Evolutionary conservation across 1,284 basidiomycete species (phyloP).

Genomic region (Ceratobasidium sp.): DNA sequence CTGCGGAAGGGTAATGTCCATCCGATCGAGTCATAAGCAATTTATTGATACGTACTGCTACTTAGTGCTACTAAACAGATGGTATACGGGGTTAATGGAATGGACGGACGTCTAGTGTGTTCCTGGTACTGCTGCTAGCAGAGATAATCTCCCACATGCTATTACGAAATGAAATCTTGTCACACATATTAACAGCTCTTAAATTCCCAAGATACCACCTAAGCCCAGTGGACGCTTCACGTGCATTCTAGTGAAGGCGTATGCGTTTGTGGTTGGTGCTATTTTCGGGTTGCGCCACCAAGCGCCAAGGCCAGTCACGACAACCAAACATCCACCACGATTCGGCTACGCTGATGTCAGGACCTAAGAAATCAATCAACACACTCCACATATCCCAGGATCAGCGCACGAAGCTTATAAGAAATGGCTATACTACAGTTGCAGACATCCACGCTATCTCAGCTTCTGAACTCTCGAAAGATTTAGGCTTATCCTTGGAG

Average conservation of each 20-base stretch:
- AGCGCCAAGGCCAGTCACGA: background rate
- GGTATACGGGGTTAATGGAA: too few relatives aligned
- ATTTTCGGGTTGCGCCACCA: background rate
- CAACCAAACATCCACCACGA: background rate
- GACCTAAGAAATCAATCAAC: constrained; percentile 8
- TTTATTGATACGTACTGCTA: too few relatives aligned
- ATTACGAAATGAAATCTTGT: too few relatives aligned
- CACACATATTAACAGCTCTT: too few relatives aligned
- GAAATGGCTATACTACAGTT: constrained; percentile 31
- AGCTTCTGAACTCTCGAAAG: constrained; percentile 20
- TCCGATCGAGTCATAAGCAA: too few relatives aligned
- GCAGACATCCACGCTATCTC: constrained; percentile 34
- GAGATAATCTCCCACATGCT: too few relatives aligned
- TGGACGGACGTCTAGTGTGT: too few relatives aligned
- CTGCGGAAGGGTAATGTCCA: constrained; percentile 16
- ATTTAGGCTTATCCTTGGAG: constrained; percentile 26
- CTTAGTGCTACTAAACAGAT: too few relatives aligned
- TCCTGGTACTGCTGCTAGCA: too few relatives aligned
- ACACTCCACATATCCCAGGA: constrained; percentile 14
- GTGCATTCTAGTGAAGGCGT: too few relatives aligned
- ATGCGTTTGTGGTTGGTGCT: background rate
- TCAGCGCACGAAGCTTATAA: constrained; percentile 15
- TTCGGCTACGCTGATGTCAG: background rate
- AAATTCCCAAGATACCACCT: too few relatives aligned
- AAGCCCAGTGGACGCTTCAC: too few relatives aligned